Conservation (phyloP, 257 asterid genomes). For the Solanum etuberosum region DNA sequence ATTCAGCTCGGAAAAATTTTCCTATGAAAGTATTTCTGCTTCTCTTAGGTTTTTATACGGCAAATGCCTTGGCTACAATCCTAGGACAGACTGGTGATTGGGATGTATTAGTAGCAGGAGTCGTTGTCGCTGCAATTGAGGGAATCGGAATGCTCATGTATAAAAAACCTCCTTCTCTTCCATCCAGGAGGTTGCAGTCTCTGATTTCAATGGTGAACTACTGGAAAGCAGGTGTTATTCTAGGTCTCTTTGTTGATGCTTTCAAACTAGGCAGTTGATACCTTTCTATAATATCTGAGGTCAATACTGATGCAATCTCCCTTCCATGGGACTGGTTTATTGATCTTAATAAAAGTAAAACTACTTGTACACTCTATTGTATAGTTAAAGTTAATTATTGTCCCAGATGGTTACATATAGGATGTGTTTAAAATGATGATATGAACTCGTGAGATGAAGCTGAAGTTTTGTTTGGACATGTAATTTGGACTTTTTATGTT, state of each 20-base stretch:
- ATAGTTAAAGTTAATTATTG: neutral
- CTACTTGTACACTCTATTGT: neutral
- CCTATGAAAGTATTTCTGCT: conserved; percentile 89
- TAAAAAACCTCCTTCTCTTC: conserved; percentile 38
- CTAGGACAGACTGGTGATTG: conserved; percentile 98
- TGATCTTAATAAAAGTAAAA: neutral
- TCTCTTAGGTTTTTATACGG: conserved; percentile 90
- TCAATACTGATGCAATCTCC: neutral
- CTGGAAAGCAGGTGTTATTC: conserved; percentile 97
- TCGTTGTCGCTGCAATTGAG: conserved; percentile 89
- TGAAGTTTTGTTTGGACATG: neutral
- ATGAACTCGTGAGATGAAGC: too few species aligned
- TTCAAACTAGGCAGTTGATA: conserved; percentile 89
- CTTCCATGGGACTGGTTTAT: neutral
- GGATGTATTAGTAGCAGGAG: conserved; percentile 94
- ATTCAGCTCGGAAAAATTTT: conserved; percentile 67
- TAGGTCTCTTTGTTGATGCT: conserved; percentile 97
- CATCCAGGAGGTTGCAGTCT: conserved; percentile 50
- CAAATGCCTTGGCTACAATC: conserved; percentile 86
- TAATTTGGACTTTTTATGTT: neutral
- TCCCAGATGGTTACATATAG: neutral
- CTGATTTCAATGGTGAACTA: conserved; percentile 72
- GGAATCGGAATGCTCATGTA: conserved; percentile 98
- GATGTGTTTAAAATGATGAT: neutral
- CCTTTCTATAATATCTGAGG: neutral